Evolutionary conservation across 441 rosid genomes (phyloP), one percentile per base, ranked within the genome.

Genomic region (Populus hybrid): DNA sequence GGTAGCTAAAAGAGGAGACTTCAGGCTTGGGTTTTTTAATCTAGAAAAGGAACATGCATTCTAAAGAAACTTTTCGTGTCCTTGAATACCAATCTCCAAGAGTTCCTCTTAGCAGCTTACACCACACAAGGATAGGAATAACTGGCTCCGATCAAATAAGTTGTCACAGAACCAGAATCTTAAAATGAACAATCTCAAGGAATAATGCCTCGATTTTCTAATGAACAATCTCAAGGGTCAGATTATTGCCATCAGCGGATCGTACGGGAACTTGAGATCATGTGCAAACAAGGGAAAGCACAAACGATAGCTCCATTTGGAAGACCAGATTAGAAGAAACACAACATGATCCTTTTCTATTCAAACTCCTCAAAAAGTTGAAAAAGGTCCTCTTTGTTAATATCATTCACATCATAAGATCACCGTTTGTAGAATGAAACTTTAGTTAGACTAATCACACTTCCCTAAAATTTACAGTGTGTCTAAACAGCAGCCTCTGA

Each of bases 381-480:
- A 74, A 73, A 79, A 20, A 57, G 78, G 65, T 78, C 50, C 79
- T 82, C 76, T 70, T 82, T 64, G 87, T 79, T 84, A 78, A 79
- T 66, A 79, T n/a, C 76, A 76, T 81, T 76, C 77, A 61, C 81
- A 75, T 76, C 78, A 68, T 57, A 77, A 38, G 85, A 64, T 21
- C 32, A 35, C 70, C 59, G 36, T 66, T 34, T 10, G 23, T 67
- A 74, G 23, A 78, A 35, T 12, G 80, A 65, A 65, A 70, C 21
- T 65, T n/a, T 68, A 66, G 86, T 82, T 79, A 81, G 84, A 65
- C 32, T 80, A 74, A 72, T 81, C 83, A 78, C 81, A 84, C 85
- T 74, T 80, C 32, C 73, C 85, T 79, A 78, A 24, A 70, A 81
- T 86, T 83, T 83, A 84, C 86, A 88, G n/a, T n/a, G 68, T 11